These are phyloP conservation scores for Xylariomycetidae sp. DNA, from an alignment of 2,329 filamentous ascomycete genomes.

Conservation along the genomic window DNA sequence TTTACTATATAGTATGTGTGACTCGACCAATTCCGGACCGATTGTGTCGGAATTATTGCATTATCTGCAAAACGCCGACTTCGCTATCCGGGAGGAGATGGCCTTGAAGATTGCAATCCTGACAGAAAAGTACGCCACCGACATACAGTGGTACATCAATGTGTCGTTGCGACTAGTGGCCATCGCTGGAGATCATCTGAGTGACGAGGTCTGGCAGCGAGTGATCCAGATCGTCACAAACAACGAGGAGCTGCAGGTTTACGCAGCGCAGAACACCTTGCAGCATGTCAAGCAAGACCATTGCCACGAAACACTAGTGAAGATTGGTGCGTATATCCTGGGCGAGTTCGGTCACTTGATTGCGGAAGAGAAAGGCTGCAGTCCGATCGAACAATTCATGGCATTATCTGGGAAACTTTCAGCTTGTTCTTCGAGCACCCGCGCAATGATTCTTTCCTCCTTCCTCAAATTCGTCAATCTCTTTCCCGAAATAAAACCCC, in stretches of 20 bases:
- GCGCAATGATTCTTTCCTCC: conserved; percentile 89
- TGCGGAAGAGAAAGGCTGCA: conserved; percentile 85
- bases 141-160: conserved; percentile 99
- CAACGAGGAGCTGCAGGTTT: conserved; percentile 96
- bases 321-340: conserved; percentile 93
- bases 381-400: conserved; percentile 94
- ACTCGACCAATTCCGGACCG: conserved; percentile 85
- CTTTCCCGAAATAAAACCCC: conserved; percentile 97
- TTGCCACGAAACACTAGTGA: conserved; percentile 95
- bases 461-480: conserved; percentile 98
- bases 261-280: conserved; percentile 88
- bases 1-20: conserved; percentile 98
- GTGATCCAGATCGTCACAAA: conserved; percentile 99
- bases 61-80: conserved; percentile 94
- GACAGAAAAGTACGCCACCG: conserved; percentile 96
- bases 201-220: conserved; percentile 97
- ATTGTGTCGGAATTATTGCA: conserved; percentile 92
- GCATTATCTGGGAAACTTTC: conserved; percentile 87
- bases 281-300: conserved; percentile 89
- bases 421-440: conserved; percentile 80
- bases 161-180: conserved; percentile 91
- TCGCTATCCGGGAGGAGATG: conserved; percentile 98
- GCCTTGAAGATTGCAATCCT: conserved; percentile 97
- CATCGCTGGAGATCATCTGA: conserved; percentile 96
- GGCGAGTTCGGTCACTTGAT: conserved; percentile 97